phyloP scores from a whole-genome alignment of 768 basidiomycete genomes.

The Lactarius hatsudake region DNA sequence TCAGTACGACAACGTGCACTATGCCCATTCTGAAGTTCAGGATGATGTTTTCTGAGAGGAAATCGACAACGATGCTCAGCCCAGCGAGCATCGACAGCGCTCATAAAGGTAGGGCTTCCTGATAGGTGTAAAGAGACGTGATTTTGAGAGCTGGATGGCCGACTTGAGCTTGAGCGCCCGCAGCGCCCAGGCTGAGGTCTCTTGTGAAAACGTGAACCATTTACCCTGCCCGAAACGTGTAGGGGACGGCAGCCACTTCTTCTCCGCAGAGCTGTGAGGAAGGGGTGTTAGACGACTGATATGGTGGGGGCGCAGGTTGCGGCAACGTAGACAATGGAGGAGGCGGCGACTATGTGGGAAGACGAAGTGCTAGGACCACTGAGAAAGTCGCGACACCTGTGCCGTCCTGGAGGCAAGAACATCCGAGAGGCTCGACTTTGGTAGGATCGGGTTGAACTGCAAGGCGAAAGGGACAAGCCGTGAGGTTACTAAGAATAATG shows the following conservation, averaged over 20 bases:
- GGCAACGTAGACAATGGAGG: constrained; percentile 9
- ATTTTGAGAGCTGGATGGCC: constrained; percentile 28
- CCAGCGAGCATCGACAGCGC: constrained; percentile 34
- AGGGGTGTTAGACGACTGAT: background rate
- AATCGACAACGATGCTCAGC: constrained; percentile 47
- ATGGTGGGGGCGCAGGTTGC: background rate
- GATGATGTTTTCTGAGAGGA: constrained; percentile 41
- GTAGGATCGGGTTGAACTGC: constrained; percentile 16
- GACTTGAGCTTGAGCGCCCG: constrained; percentile 28
- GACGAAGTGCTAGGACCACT: constrained; percentile 15
- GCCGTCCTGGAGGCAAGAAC: constrained; percentile 3
- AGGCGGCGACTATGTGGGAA: background rate
- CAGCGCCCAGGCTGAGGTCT: background rate
- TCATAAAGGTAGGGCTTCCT: too few relatives aligned
- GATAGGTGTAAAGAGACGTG: constrained; percentile 31
- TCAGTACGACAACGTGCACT: constrained; percentile 37
- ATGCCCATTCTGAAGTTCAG: constrained; percentile 40
- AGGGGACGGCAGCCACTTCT: background rate
- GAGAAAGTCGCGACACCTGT: constrained; percentile 15
- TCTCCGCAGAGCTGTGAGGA: background rate
- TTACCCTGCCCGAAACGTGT: background rate
- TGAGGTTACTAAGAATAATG: too few relatives aligned
- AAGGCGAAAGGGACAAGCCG: too few relatives aligned
- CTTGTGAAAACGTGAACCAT: background rate
- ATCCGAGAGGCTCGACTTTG: constrained; percentile 19